These are phyloP conservation scores for Microcyclospora pomicola DNA, from an alignment of 2,329 filamentous ascomycete genomes.

Conservation along the genomic window DNA sequence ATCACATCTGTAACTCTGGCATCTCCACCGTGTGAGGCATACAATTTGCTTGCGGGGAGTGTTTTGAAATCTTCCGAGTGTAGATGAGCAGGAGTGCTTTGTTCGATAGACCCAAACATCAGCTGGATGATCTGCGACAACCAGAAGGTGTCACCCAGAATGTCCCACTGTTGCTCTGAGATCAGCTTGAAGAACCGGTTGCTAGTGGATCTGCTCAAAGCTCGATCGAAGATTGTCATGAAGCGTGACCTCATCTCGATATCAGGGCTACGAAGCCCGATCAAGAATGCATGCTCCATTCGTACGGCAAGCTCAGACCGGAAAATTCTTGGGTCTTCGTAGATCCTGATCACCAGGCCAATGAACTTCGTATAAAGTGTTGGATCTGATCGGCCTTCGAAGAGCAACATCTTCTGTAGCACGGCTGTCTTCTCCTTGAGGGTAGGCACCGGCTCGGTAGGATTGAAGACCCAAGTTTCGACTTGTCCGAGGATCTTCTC, in stretches of 20 bases:
- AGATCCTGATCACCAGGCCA: conserved; percentile 91
- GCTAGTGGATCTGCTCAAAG: conserved; percentile 80
- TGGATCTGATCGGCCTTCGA: conserved; percentile 71
- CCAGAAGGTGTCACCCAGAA: conserved; percentile 90
- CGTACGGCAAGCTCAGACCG: conserved; percentile 90
- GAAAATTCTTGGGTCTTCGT: conserved; percentile 92
- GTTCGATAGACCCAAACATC: conserved; percentile 79
- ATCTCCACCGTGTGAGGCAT: conserved; percentile 61
- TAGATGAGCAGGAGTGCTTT: conserved; percentile 63
- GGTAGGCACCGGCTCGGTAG: conserved; percentile 88
- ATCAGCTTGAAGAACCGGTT: conserved; percentile 82
- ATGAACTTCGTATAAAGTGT: conserved; percentile 86
- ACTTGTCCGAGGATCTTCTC: conserved; percentile 90
- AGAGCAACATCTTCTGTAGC: conserved; percentile 96
- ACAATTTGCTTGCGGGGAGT: conserved; percentile 59
- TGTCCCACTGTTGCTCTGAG: conserved; percentile 92
- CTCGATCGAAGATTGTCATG: conserved; percentile 90
- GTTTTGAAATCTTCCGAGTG: conserved; percentile 74
- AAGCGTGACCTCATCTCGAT: conserved; percentile 96
- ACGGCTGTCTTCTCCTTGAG: conserved; percentile 98
- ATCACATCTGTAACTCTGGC: conserved; percentile 49
- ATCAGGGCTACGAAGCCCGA: conserved; percentile 83
- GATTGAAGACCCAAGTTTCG: conserved; percentile 90
- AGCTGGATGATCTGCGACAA: conserved; percentile 87
- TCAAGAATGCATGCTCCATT: conserved; percentile 95